phyloP scores from a whole-genome alignment of 331 rosid species.

The Spiraea crenata region DNA sequence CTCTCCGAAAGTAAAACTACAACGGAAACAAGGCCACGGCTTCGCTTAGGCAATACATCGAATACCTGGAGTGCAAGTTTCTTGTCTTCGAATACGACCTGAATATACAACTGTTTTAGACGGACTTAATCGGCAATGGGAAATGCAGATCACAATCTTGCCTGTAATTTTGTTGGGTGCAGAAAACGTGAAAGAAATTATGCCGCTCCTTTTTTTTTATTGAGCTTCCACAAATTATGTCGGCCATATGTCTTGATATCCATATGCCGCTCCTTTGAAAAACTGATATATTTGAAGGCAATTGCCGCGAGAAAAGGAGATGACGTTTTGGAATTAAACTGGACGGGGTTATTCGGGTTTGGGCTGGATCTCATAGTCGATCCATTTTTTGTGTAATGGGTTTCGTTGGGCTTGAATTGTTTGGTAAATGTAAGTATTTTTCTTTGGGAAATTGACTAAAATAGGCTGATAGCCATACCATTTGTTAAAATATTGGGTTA shows the following conservation, averaged over 20 bases:
- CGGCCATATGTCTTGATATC: too few species aligned
- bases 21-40: neutral
- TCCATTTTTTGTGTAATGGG: neutral
- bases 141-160: neutral
- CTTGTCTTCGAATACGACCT: neutral
- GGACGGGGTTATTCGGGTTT: neutral
- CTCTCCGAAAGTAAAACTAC: neutral
- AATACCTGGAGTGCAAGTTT: conserved; percentile 6
- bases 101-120: neutral
- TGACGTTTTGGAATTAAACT: neutral
- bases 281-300: too few species aligned
- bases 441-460: too few species aligned
- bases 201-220: neutral
- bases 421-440: too few species aligned
- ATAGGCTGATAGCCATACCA: too few species aligned
- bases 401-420: neutral
- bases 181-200: neutral
- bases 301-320: too few species aligned
- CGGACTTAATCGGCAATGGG: neutral
- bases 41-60: conserved; percentile 1
- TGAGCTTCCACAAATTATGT: too few species aligned
- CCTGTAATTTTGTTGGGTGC: neutral
- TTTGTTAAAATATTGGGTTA: too few species aligned
- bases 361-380: conserved; percentile 1
- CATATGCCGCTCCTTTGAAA: too few species aligned